phyloP scores from a whole-genome alignment of 306 rosid genomes.

The Urtica urens region DNA sequence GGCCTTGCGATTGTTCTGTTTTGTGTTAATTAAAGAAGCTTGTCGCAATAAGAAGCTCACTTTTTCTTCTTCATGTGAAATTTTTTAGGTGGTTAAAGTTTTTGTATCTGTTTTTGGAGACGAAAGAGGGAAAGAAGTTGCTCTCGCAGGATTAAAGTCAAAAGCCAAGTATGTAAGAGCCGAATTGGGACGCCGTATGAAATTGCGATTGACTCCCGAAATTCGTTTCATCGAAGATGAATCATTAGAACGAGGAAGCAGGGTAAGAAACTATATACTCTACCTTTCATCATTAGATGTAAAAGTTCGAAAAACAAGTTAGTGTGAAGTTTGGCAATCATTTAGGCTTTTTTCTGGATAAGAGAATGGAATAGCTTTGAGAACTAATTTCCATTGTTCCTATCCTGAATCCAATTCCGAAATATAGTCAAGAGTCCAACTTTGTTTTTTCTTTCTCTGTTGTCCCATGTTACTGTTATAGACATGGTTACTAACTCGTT shows the following conservation, averaged over 20 bases:
- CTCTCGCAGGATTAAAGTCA: constrained; percentile 81
- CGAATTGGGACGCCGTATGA: constrained; percentile 76
- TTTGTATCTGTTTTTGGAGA: constrained; percentile 89
- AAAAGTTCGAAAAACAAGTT: not conserved
- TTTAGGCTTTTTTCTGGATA: too few species aligned
- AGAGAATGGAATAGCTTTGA: too few species aligned
- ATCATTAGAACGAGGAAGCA: constrained; percentile 87
- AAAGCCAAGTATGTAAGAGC: constrained; percentile 82
- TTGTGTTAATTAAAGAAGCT: too few species aligned
- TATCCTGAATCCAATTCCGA: too few species aligned
- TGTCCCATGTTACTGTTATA: too few species aligned
- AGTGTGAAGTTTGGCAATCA: too few species aligned
- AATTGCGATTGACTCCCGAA: constrained; percentile 82
- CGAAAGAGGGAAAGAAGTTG: constrained; percentile 86
- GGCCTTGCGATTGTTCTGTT: too few species aligned
- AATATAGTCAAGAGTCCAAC: too few species aligned
- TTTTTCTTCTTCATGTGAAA: not conserved
- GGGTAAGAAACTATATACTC: constrained; percentile 31
- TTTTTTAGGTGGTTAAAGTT: constrained; percentile 66
- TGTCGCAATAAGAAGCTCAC: not conserved
- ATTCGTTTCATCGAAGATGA: constrained; percentile 86
- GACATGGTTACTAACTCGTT: too few species aligned
- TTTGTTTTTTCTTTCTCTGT: too few species aligned
- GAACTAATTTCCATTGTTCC: too few species aligned
- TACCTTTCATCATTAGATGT: not conserved